Conservation (phyloP, 2,329 filamentous ascomycete genomes). For the Pseudocercospora crystallina region DNA sequence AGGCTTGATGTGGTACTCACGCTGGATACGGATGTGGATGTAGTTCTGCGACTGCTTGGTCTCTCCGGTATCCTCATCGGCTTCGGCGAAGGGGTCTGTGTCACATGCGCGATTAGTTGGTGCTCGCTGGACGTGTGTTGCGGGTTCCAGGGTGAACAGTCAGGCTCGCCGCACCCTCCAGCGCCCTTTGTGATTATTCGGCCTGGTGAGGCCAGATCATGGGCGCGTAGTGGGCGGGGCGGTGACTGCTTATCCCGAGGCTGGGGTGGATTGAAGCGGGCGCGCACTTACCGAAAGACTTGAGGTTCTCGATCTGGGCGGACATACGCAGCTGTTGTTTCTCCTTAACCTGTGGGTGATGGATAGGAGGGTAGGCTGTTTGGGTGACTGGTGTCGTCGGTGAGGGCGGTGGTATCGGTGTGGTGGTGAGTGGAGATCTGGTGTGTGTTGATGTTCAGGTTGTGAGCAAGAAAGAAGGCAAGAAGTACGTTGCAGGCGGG, state of each 20-base stretch:
- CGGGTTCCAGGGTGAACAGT: too few relatives aligned
- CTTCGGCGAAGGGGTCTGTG: slow-evolving; percentile 99
- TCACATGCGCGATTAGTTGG: slow-evolving; percentile 17
- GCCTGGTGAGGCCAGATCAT: background rate
- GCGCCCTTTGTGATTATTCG: background rate
- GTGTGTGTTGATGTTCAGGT: slow-evolving; percentile 3
- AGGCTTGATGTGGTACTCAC: slow-evolving; percentile 47
- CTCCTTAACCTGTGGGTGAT: slow-evolving; percentile 11
- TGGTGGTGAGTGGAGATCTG: slow-evolving; percentile 13
- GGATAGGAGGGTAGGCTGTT: slow-evolving; percentile 6
- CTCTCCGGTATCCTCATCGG: slow-evolving; percentile 98
- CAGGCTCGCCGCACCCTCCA: background rate
- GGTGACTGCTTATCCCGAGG: slow-evolving; percentile 21
- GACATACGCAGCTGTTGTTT: slow-evolving; percentile 23
- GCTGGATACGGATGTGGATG: slow-evolving; percentile 99
- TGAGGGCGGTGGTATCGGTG: slow-evolving; percentile 1
- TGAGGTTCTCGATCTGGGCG: slow-evolving; percentile 27
- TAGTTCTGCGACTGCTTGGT: slow-evolving; percentile 95
- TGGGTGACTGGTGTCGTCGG: slow-evolving; percentile 5
- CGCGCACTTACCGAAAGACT: slow-evolving; percentile 26
- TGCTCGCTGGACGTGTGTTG: background rate
- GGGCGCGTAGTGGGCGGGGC: background rate
- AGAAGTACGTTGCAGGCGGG: too few relatives aligned
- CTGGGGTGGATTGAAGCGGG: slow-evolving; percentile 8
- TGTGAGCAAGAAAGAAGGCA: too few relatives aligned